Base-by-base conservation (phyloP, 2,329 filamentous ascomycete species). In the Ploettnerulaceae sp. region DNA sequence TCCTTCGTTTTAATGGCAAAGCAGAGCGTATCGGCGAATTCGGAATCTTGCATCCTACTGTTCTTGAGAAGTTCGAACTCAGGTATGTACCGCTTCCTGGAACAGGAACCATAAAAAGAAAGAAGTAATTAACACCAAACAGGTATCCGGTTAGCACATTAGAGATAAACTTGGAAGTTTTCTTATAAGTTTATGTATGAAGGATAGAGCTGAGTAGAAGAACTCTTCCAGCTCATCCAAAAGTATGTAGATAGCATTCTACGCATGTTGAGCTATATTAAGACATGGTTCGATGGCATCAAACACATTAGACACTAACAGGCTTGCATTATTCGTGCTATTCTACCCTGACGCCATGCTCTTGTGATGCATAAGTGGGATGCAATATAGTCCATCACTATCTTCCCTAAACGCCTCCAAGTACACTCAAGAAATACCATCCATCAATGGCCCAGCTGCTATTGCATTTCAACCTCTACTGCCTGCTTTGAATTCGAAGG, bases 141-240 rank as follows among this genome's bases (percentile, higher is more conserved):
- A 85, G 81, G 73, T 91, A 90, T 73, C 91, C 93, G 32, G 89
- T 95, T 60, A 96, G 89, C 70, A 89, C 88, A 33, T 71, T 98
- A 57, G 93, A 98, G 73, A 78, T 98, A 65, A 95, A 97, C 69
- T 79, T 97, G 24, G 91, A 97, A 70, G 80, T 86, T 57, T 94
- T 98, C 76, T 74, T 96, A 70, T 95, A 74, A 20, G 11, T 31
- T 33, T 25, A 39, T 18, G 24, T 12, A 25, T 8, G 7, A 11
- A 25, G 31, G 4, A 28, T 34, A 39, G 26, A 47, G 33, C 7
- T 25, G 28, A 26, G 7, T 21, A 15, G 28, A 28, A 4, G 17
- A 17, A 21, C 15, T 14, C n/a, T 22, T 24, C 32, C 24, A 24
- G 33, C 26, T 37, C 20, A 35, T 31, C 43, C 36, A 54, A 55